A percentile compares a stretch with the other conserved stretches of the same genome.
Evolutionary conservation across 2,329 filamentous ascomycete genomes (phyloP).

Genomic region (Calonectria crousiana): DNA sequence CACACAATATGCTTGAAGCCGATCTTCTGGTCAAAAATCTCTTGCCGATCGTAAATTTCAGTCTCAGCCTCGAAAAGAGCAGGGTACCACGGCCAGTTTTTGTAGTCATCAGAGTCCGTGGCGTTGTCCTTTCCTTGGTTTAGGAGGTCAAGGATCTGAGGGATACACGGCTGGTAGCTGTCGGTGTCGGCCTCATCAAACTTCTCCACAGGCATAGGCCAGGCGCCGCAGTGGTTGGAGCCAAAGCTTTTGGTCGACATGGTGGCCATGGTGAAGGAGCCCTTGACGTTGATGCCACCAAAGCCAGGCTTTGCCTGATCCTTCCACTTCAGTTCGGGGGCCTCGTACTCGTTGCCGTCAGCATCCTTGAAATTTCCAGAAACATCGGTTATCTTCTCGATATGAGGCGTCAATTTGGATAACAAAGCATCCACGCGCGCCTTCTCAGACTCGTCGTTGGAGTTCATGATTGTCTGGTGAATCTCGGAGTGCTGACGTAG

Average conservation of each 20-base stretch:
- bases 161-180: slow-evolving; percentile 59
- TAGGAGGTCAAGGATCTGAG: slow-evolving; percentile 52
- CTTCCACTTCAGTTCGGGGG: slow-evolving; percentile 45
- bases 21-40: slow-evolving; percentile 47
- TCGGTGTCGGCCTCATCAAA: slow-evolving; percentile 57
- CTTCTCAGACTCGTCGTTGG: slow-evolving; percentile 46
- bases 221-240: slow-evolving; percentile 57
- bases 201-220: slow-evolving; percentile 57
- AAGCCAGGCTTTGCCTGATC: slow-evolving; percentile 36
- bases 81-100: slow-evolving; percentile 47
- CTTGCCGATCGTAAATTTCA: slow-evolving; percentile 51
- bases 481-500: slow-evolving; percentile 56
- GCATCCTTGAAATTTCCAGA: slow-evolving; percentile 35
- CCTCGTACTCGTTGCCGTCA: slow-evolving; percentile 43
- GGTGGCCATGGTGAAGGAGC: slow-evolving; percentile 55
- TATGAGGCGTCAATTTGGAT: slow-evolving; percentile 37
- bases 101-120: slow-evolving; percentile 38
- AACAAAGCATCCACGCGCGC: slow-evolving; percentile 46
- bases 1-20: slow-evolving; percentile 48
- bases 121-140: slow-evolving; percentile 44
- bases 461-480: slow-evolving; percentile 47
- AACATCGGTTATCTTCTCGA: slow-evolving; percentile 37
- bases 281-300: slow-evolving; percentile 56
- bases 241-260: slow-evolving; percentile 59
- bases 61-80: slow-evolving; percentile 52